Evolutionary conservation across 495 filamentous ascomycete genomes (phyloP), one percentile per base, ranked within the genome.

Genomic region (Aeminium ludgeri): DNA sequence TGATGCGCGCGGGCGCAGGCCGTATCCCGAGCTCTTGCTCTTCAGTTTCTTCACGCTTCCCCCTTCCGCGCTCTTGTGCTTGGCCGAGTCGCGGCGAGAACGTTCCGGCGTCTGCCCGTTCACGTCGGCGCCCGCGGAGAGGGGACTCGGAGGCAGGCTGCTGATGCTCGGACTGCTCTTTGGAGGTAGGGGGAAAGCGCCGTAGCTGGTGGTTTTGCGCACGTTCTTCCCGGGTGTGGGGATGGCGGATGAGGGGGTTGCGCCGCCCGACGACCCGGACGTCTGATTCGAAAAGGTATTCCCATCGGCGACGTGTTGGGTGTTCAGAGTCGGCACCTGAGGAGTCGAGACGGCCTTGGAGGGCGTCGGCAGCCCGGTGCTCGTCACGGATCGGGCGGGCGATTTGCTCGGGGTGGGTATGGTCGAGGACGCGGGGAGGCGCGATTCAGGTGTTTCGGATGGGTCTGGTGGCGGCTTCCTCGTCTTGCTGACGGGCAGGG

Each of bases 171-270:
- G 60, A 30, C 63, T 67, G 3, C 68, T 66, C 43, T 73, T 77
- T 15, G 86, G 86, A 20, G 86, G 86, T 44, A 87, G 81, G n/a
- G 86, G 86, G 54, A 94, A 94, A 1, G 84, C 74, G 40, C 83
- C 83, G 47, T 92, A 91, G 60, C 84, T 93, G 45, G 91, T 79
- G 0, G 80, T 82, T 53, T 84, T 82, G 44, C 86, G 72, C 40
- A 92, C 53, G n/a, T 70, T 72, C 53, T 72, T 84, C 7, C 71
- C 68, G 7, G 65, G 59, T 7, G 73, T 61, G 8, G 67, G 63
- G 40, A 54, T 40, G 13, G 44, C 48, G n/a, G 44, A 41, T 1
- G 37, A 38, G 1, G 36, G 20, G 30, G 38, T 33, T 2, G 44
- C 43, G 6, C 23, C n/a, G 1, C 38, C 34, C 15, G 29, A 32